phyloP scores from a whole-genome alignment of 441 rosid species.

The Erodium chrysanthum region DNA sequence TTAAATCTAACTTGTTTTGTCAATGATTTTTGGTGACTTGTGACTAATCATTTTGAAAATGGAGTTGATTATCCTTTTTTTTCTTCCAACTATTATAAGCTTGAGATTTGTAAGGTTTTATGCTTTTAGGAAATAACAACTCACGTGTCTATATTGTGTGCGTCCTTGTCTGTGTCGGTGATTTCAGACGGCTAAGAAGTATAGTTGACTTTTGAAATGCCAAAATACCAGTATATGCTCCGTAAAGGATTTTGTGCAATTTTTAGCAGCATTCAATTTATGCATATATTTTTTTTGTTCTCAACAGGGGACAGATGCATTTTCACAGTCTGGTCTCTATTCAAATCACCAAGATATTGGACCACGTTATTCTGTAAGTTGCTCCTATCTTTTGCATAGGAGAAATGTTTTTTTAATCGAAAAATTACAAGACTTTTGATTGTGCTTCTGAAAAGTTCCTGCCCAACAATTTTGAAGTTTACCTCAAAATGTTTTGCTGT shows the following conservation, averaged over 20 bases:
- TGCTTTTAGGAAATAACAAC: no score
- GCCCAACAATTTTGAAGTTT: background rate
- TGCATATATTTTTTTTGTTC: constrained; percentile 11
- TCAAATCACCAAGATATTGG: constrained; percentile 99
- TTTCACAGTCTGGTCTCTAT: constrained; percentile 94
- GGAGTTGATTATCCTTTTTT: no score
- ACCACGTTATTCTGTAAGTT: constrained; percentile 88
- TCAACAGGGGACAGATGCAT: constrained; percentile 88
- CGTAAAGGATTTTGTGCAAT: background rate
- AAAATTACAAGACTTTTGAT: background rate
- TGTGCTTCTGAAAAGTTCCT: background rate
- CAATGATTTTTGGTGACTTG: no score
- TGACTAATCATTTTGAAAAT: no score
- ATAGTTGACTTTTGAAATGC: no score
- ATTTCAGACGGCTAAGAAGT: no score
- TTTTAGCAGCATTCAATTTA: background rate
- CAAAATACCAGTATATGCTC: no score
- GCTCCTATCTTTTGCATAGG: background rate
- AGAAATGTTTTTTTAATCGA: background rate
- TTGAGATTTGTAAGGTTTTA: no score
- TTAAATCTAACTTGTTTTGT: no score
- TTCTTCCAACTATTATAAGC: no score
- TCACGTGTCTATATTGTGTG: no score
- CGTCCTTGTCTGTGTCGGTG: no score
- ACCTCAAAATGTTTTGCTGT: background rate